Evolutionary conservation across 371 early-diverging fungal genomes (phyloP).

Genomic region (Fennellomyces sp.): DNA sequence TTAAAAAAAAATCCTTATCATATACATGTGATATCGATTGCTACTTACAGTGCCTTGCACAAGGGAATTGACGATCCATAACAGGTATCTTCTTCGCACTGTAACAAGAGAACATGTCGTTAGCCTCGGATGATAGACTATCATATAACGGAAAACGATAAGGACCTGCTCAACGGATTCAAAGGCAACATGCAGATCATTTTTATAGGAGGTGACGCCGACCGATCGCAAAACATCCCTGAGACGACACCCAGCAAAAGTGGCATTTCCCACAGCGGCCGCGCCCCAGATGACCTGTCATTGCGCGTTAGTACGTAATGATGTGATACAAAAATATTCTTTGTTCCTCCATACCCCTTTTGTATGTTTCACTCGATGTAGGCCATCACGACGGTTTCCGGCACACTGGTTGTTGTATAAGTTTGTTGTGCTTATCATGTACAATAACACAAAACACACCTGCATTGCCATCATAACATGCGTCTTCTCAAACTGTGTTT

Average conservation of each 20-base stretch:
- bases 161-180: conserved; percentile 71
- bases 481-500: conserved; percentile 24
- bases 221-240: conserved; percentile 68
- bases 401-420: neutral
- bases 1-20: neutral
- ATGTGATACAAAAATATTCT: neutral
- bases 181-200: conserved; percentile 74
- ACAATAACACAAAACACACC: too few relatives aligned
- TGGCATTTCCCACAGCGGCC: conserved; percentile 79
- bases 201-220: conserved; percentile 38
- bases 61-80: conserved; percentile 88
- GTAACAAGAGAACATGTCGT: neutral
- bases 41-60: conserved; percentile 71
- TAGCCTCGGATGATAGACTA: neutral
- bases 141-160: neutral
- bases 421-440: too few relatives aligned
- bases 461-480: conserved; percentile 51
- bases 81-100: conserved; percentile 66
- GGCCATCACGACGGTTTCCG: conserved; percentile 85
- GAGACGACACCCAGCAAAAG: conserved; percentile 79
- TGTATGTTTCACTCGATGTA: conserved; percentile 75
- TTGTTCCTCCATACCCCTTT: conserved; percentile 67
- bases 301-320: conserved; percentile 4
- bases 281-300: conserved; percentile 71
- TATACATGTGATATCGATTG: neutral